These are phyloP conservation scores for Striga hermonthica DNA, from an alignment of 305 asterid species.

Conservation along the genomic window DNA sequence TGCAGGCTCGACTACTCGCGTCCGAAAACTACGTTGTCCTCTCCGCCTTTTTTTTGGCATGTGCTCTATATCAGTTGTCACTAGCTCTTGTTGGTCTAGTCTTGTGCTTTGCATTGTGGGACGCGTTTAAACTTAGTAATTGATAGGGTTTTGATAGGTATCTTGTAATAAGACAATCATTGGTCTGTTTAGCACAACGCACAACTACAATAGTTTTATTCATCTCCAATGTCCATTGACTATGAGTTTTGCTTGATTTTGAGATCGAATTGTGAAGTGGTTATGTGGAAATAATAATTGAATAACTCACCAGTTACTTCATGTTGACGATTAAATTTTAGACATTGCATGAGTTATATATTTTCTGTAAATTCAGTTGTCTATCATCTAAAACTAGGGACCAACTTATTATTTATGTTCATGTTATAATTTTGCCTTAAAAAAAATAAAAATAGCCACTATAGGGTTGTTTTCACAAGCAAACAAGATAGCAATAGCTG, in stretches of 20 bases:
- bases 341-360: background rate
- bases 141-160: conserved; percentile 56
- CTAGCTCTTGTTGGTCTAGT: conserved; percentile 70
- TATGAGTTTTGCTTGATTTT: background rate
- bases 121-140: conserved; percentile 53
- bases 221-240: conserved; percentile 53
- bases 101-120: conserved; percentile 82
- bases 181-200: conserved; percentile 62
- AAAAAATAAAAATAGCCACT: too few species aligned
- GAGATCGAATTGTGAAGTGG: background rate
- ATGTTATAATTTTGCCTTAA: too few species aligned
- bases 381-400: background rate
- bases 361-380: background rate
- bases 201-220: conserved; percentile 59
- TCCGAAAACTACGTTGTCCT: conserved; percentile 80
- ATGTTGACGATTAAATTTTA: background rate
- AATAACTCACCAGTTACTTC: too few species aligned
- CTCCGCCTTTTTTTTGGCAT: conserved; percentile 66
- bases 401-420: too few species aligned
- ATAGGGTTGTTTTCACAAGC: too few species aligned
- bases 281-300: background rate
- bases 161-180: conserved; percentile 45
- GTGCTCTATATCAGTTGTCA: conserved; percentile 85
- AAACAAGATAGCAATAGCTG: too few species aligned
- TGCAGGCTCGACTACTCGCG: conserved; percentile 51